Base-by-base conservation (phyloP, 2,329 filamentous ascomycete genomes). In the Tolypocladium sp. region DNA sequence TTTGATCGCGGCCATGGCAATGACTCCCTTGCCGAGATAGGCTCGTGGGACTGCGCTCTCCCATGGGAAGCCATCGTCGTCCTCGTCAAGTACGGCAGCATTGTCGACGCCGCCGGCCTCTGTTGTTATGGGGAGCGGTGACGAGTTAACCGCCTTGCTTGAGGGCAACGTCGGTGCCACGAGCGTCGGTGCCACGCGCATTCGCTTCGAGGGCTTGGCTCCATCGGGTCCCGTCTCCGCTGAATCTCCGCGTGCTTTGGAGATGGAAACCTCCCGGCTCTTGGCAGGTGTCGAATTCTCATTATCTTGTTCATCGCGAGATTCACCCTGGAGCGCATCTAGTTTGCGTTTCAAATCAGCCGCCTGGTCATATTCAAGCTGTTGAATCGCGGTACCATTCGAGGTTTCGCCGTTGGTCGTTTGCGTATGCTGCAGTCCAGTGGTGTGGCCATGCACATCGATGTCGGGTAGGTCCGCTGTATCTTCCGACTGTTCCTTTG, bases 11-110 rank as follows among this genome's bases (percentile, higher is more conserved):
- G 58, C 56, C 6, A 57, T 55, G n/a, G 59, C n/a, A 20, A 78
- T 61, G 4, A 61, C 68, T 7, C 69, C 70, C 6, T 63, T 57
- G 2, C 77, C 76, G 2, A 77, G 63, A 55, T 77, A 79, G 4
- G 73, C 69, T 38, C 61, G 63, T 2, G 56, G 13, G 3, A 60
- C 27, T 17, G 63, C 63, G 25, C 57, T 52, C 40, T 71, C 66
- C 67, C 67, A 69, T 17, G 56, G 41, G 22, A 56, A 53, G 3
- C 42, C 40, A 37, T 20, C 10, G 25, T 42, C 17, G 2, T 27
- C 17, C 3, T 13, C 12, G 0, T 25, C 49, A 40, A 27, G 4
- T 20, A 35, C 25, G 20, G 17, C n/a, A 8, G 6, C 6, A 4
- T 12, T n/a, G n/a, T 30, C 22, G 30, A 56, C 3, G 35, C 9